Evolutionary conservation across 2,329 filamentous ascomycete genomes (phyloP).

Genomic region (Aureobasidium namibiae): DNA sequence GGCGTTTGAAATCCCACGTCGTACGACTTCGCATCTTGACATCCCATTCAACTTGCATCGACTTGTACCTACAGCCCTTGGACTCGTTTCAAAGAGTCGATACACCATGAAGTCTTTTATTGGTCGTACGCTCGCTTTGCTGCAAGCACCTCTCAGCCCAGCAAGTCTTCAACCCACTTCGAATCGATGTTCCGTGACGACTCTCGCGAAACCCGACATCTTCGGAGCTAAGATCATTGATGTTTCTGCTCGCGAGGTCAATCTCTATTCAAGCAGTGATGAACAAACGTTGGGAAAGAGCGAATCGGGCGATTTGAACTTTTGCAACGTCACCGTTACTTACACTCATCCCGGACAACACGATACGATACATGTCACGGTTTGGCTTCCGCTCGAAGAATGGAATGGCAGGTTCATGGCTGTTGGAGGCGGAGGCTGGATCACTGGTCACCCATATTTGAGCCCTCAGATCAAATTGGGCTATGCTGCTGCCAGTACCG

Average conservation of each 20-base stretch:
- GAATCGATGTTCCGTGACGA: background rate
- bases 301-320: slow-evolving; percentile 14
- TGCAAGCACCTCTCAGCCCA: background rate
- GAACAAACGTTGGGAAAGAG: background rate
- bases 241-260: background rate
- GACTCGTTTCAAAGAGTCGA: background rate
- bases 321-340: slow-evolving; percentile 31
- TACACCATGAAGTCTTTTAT: background rate
- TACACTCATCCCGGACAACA: slow-evolving; percentile 30
- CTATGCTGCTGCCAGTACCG: slow-evolving; percentile 22
- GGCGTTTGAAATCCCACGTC: background rate
- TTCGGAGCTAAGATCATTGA: background rate
- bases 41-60: background rate
- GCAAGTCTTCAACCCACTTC: background rate
- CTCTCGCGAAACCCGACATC: background rate
- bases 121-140: background rate
- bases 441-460: slow-evolving; percentile 17
- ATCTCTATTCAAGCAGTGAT: background rate
- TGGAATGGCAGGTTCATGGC: slow-evolving; percentile 31
- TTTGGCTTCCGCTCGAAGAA: slow-evolving; percentile 26
- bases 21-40: background rate
- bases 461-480: slow-evolving; percentile 18
- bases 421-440: slow-evolving; percentile 32
- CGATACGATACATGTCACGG: slow-evolving; percentile 26
- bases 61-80: background rate